These are phyloP conservation scores for Dissophora ornata DNA, from an alignment of 192 early-diverging fungal species.

Conservation along the genomic window DNA sequence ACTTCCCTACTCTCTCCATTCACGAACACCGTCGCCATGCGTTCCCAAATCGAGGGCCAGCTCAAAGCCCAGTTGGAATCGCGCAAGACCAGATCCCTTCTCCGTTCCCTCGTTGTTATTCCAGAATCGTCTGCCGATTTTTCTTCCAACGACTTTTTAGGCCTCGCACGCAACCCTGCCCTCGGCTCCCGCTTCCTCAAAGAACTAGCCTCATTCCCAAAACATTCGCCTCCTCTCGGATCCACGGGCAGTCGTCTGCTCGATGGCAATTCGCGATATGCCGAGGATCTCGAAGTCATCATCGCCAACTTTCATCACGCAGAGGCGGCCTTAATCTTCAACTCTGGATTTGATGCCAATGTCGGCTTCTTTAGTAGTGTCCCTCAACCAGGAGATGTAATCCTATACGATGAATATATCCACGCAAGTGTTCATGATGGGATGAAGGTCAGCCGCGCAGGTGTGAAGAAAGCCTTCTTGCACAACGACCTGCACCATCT, in stretches of 20 bases:
- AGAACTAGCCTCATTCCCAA: conserved; percentile 56
- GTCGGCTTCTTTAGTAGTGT: conserved; percentile 73
- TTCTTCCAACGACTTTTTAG: conserved; percentile 87
- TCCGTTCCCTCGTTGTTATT: conserved; percentile 60
- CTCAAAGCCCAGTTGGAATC: conserved; percentile 44
- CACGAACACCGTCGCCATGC: neutral
- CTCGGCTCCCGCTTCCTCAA: conserved; percentile 60
- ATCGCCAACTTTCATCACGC: conserved; percentile 72
- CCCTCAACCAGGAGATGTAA: conserved; percentile 70
- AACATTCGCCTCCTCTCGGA: conserved; percentile 61
- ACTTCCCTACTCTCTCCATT: neutral
- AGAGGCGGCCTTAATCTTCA: conserved; percentile 76
- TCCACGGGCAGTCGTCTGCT: conserved; percentile 84
- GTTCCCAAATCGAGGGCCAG: conserved; percentile 50
- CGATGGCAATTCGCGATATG: conserved; percentile 74
- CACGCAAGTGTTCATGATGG: conserved; percentile 91
- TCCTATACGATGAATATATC: conserved; percentile 79
- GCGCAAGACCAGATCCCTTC: conserved; percentile 44
- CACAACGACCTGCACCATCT: conserved; percentile 78
- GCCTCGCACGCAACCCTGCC: conserved; percentile 64
- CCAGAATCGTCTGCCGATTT: conserved; percentile 68
- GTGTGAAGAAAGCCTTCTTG: conserved; percentile 60
- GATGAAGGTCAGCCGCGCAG: conserved; percentile 66
- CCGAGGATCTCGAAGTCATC: conserved; percentile 68
- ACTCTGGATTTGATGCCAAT: conserved; percentile 92